Base-by-base conservation (phyloP, 805 yeast species). In the Wickerhamomyces bovis region DNA sequence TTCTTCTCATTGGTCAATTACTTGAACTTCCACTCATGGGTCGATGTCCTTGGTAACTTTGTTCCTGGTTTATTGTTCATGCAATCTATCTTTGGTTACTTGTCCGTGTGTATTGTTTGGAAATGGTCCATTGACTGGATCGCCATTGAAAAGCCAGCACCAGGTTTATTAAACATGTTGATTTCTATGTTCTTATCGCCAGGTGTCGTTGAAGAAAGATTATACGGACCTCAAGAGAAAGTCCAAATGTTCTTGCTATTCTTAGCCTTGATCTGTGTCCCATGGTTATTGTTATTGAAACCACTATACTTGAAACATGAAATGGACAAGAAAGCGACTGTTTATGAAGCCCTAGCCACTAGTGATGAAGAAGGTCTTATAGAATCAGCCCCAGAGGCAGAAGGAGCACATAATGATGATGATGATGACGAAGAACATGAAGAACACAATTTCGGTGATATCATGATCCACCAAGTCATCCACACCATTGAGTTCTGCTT, bases 401-500 rank as follows among this genome's bases (percentile, higher is more conserved):
- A 83, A 21, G 40, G 42, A 18, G 46, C 46, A 3, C 78, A 72
- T n/a, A n/a, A n/a, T 42, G 79, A 70, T 44, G 62, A 57, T 44
- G 62, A 58, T 16, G 64, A 60, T 19, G 61, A 57, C 23, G 61
- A 57, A 26, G 80, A 70, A 41, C 75, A 75, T 53, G 78, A 72
- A 28, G 82, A 70, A 41, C 82, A 82, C 58, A 77, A 83, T 50
- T 87, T 94, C 62, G 97, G 98, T 43, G 99, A 94, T 61, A 80
- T 94, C 33, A 85, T 94, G 85, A 94, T 94, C 57, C 97, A 94
- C 66, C 99, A 94, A 69, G 96, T 94, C 21, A 94, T 94, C 57
- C 98, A 94, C 67, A 94, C 99, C 6, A 94, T 94, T 66, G 99
- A 94, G 73, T 94, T 94, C 70, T 94, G 99, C 64, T 76, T 94